A percentile compares a stretch with the other conserved stretches of the same genome.
phyloP scores from a whole-genome alignment of 495 filamentous ascomycete species.

The Pyrenula aspistea region DNA sequence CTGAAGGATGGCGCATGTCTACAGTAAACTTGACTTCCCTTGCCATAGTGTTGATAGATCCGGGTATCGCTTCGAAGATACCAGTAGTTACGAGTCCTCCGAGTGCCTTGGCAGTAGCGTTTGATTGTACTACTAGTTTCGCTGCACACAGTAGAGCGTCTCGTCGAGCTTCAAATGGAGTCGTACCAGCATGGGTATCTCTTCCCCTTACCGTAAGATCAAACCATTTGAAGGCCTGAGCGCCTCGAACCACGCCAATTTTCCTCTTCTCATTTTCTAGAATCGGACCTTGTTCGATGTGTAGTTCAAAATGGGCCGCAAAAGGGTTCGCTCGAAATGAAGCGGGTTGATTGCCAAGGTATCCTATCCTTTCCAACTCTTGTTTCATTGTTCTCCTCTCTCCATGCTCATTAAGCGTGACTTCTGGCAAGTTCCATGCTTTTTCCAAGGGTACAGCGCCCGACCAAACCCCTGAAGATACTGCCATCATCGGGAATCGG shows the following conservation, averaged over 20 bases:
- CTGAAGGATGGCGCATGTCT: constrained; percentile 55
- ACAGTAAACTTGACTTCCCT: constrained; percentile 56
- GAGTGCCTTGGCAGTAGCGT: constrained; percentile 44
- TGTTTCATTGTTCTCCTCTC: constrained; percentile 49
- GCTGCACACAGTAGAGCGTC: constrained; percentile 59
- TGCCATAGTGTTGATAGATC: constrained; percentile 66
- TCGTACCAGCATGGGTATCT: constrained; percentile 69
- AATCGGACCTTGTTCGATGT: constrained; percentile 72
- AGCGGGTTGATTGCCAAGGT: constrained; percentile 45
- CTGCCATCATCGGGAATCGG: constrained; percentile 68
- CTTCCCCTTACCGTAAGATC: constrained; percentile 52
- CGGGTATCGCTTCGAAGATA: constrained; percentile 53
- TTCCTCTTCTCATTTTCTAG: constrained; percentile 48
- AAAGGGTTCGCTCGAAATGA: constrained; percentile 45
- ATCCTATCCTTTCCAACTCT: constrained; percentile 60
- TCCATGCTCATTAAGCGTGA: neutral
- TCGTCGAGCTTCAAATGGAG: constrained; percentile 42
- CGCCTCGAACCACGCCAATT: constrained; percentile 61
- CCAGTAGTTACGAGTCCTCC: constrained; percentile 58
- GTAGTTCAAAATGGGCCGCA: constrained; percentile 72
- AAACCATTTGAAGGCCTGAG: constrained; percentile 57
- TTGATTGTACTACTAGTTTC: constrained; percentile 54
- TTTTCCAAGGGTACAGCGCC: constrained; percentile 48
- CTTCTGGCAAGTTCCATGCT: constrained; percentile 47
- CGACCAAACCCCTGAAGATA: constrained; percentile 67